phyloP scores from a whole-genome alignment of 2,329 filamentous ascomycete species.

The Tolypocladium ophioglossoides region DNA sequence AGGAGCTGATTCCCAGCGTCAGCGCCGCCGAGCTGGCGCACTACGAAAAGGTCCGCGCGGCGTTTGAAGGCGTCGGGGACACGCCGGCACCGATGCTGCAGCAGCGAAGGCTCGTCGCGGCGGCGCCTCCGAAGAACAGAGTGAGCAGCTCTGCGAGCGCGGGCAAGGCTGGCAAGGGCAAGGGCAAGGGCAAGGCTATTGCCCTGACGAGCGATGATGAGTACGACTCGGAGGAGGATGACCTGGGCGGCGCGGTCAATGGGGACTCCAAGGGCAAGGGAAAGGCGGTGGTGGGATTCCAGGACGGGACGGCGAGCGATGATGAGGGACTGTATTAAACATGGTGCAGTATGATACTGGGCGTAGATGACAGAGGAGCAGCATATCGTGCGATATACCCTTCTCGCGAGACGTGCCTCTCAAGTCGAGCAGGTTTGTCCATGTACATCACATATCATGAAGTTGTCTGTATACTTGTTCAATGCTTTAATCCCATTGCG shows the following conservation, averaged over 20 bases:
- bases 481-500: neutral
- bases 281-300: slow-evolving; percentile 41
- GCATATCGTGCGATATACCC: neutral
- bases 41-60: slow-evolving; percentile 72
- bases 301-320: slow-evolving; percentile 42
- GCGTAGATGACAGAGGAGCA: too few species aligned
- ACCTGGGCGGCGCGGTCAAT: slow-evolving; percentile 19
- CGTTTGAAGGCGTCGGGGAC: slow-evolving; percentile 58
- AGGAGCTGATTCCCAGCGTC: slow-evolving; percentile 85
- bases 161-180: slow-evolving; percentile 23
- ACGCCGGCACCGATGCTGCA: slow-evolving; percentile 4
- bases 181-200: slow-evolving; percentile 23
- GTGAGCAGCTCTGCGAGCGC: slow-evolving; percentile 18
- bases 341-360: neutral
- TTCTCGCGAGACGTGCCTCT: neutral
- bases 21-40: slow-evolving; percentile 86
- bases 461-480: slow-evolving; percentile 1
- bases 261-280: slow-evolving; percentile 41
- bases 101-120: slow-evolving; percentile 14
- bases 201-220: slow-evolving; percentile 21
- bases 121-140: slow-evolving; percentile 13
- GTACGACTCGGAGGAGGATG: slow-evolving; percentile 21
- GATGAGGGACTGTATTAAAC: slow-evolving; percentile 46
- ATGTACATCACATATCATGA: neutral
- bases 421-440: too few species aligned